Percentiles rank a stretch among this genome's conserved stretches.
Evolutionary conservation across 495 filamentous ascomycete species (phyloP).

Genomic region (Saxophila tyrrhenica): DNA sequence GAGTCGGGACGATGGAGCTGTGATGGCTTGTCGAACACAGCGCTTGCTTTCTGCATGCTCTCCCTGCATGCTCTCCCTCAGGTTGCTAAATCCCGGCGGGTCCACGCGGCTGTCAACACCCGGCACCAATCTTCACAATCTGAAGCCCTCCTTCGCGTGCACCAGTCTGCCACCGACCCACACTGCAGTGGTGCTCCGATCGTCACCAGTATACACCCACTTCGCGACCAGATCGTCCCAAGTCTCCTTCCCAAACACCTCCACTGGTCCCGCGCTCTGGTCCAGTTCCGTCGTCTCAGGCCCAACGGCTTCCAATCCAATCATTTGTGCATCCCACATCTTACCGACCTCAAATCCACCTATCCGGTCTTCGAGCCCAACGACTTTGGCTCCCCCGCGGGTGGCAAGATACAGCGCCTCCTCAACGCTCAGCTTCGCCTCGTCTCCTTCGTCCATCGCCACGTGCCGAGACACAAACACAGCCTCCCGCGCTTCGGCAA

Average conservation of each 20-base stretch:
- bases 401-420: slow-evolving; percentile 85
- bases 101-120: no score
- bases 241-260: slow-evolving; percentile 76
- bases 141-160: slow-evolving; percentile 32
- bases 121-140: slow-evolving; percentile 4
- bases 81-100: no score
- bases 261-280: slow-evolving; percentile 41
- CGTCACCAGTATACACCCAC: slow-evolving; percentile 83
- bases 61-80: no score
- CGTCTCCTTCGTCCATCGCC: slow-evolving; percentile 39
- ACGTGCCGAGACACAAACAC: slow-evolving; percentile 59
- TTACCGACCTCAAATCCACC: slow-evolving; percentile 75
- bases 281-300: slow-evolving; percentile 1
- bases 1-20: slow-evolving; percentile 20
- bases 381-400: slow-evolving; percentile 62
- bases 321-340: slow-evolving; percentile 79
- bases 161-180: slow-evolving; percentile 75
- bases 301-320: slow-evolving; percentile 41
- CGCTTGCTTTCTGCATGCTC: background rate
- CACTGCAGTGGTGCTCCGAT: slow-evolving; percentile 65
- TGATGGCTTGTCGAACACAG: no score
- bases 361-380: slow-evolving; percentile 56
- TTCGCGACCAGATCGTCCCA: slow-evolving; percentile 71
- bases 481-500: slow-evolving; percentile 71
- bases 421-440: slow-evolving; percentile 59